Conservation (phyloP, 2,329 filamentous ascomycete species). For the Colletotrichum sp. region DNA sequence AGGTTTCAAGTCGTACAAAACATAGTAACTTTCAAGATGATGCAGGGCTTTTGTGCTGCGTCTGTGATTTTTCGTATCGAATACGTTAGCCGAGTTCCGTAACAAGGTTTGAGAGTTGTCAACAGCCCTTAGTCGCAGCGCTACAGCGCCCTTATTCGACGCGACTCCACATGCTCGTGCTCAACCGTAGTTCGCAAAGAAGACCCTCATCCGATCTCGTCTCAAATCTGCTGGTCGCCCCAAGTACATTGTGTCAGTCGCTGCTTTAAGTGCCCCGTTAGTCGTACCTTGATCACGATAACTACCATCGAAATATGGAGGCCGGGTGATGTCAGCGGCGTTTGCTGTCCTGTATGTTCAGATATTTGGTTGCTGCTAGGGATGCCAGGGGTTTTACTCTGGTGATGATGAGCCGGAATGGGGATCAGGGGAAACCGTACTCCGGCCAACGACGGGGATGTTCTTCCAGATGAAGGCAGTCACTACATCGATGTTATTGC, state of each 20-base stretch:
- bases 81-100: background rate
- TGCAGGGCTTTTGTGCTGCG: background rate
- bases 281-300: background rate
- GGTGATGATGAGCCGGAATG: background rate
- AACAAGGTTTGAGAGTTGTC: background rate
- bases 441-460: background rate
- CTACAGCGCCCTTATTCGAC: background rate
- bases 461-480: background rate
- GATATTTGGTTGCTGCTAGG: background rate
- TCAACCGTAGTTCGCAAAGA: background rate
- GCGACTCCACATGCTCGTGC: background rate
- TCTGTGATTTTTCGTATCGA: background rate
- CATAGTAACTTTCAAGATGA: background rate
- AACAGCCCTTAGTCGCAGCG: background rate
- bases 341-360: background rate
- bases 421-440: background rate
- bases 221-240: background rate
- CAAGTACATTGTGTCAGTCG: background rate
- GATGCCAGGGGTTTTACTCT: background rate
- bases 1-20: background rate
- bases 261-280: background rate
- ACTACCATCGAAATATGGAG: background rate
- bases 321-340: background rate
- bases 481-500: background rate
- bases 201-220: background rate